Conservation (phyloP, 192 early-diverging fungal genomes). For the Coemansia aciculifera region DNA sequence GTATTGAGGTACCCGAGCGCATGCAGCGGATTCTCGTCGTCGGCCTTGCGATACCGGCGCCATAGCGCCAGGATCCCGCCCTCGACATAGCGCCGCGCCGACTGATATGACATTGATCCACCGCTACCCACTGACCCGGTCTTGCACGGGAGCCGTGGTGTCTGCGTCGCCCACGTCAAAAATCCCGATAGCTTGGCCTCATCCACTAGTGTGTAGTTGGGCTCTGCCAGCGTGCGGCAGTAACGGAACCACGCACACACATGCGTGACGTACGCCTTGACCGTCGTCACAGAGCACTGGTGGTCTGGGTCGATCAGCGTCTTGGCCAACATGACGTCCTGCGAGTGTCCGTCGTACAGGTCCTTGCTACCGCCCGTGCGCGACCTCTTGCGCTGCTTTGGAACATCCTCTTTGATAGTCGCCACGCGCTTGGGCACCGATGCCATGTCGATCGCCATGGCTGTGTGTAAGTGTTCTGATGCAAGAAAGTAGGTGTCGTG, state of each 20-base stretch:
- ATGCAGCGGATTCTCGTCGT: slow-evolving; percentile 55
- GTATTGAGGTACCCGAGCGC: slow-evolving; percentile 56
- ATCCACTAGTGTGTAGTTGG: slow-evolving; percentile 52
- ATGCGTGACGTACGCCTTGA: slow-evolving; percentile 56
- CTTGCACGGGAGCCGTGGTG: slow-evolving; percentile 55
- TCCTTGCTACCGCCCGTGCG: slow-evolving; percentile 55
- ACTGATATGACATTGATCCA: slow-evolving; percentile 57
- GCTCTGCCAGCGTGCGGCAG: slow-evolving; percentile 51
- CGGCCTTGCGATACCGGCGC: slow-evolving; percentile 41
- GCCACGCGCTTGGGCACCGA: slow-evolving; percentile 6
- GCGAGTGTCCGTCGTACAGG: slow-evolving; percentile 56
- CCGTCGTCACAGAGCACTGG: slow-evolving; percentile 56
- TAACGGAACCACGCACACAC: slow-evolving; percentile 57
- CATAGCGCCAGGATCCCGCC: slow-evolving; percentile 57
- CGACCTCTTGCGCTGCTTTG: slow-evolving; percentile 55
- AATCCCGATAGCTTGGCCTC: slow-evolving; percentile 56
- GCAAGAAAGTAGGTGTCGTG: background rate
- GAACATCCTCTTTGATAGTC: slow-evolving; percentile 25
- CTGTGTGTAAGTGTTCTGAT: background rate
- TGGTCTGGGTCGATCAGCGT: slow-evolving; percentile 57
- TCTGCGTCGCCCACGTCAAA: slow-evolving; percentile 55
- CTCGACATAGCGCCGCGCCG: slow-evolving; percentile 54
- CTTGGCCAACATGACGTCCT: slow-evolving; percentile 56
- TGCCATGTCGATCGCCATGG: background rate
- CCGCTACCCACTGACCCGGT: slow-evolving; percentile 31